Percentiles rank a stretch among this genome's conserved stretches.
Evolutionary conservation across 768 basidiomycete genomes (phyloP).

Genomic region (Panus rudis): DNA sequence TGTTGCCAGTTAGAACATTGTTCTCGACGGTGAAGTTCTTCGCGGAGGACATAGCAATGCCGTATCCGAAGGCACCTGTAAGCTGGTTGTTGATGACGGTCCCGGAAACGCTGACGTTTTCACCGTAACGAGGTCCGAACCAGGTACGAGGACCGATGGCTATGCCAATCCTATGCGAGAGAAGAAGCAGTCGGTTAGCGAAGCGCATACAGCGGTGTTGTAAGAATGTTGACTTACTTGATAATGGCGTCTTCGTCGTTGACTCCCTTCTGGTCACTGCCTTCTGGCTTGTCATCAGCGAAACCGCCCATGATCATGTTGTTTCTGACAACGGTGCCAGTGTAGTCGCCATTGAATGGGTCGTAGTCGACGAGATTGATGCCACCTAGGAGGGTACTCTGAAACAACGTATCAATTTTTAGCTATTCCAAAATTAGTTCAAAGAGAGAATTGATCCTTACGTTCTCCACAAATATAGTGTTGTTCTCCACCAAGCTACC

Average conservation of each 20-base stretch:
- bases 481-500: slow-evolving; percentile 71
- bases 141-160: slow-evolving; percentile 73
- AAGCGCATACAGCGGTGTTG: background rate
- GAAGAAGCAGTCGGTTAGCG: background rate
- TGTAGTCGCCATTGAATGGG: slow-evolving; percentile 63
- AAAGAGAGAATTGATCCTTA: slow-evolving; percentile 26
- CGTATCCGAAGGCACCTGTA: slow-evolving; percentile 68
- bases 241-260: slow-evolving; percentile 57
- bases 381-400: slow-evolving; percentile 68
- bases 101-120: slow-evolving; percentile 48
- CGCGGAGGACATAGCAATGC: slow-evolving; percentile 58
- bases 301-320: slow-evolving; percentile 68
- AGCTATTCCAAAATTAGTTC: background rate
- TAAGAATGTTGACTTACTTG: slow-evolving; percentile 42
- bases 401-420: background rate
- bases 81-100: slow-evolving; percentile 50
- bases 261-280: slow-evolving; percentile 41
- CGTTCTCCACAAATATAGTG: slow-evolving; percentile 65
- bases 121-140: slow-evolving; percentile 55
- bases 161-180: slow-evolving; percentile 58
- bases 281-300: slow-evolving; percentile 37
- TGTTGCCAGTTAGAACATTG: slow-evolving; percentile 60
- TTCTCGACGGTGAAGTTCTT: slow-evolving; percentile 58
- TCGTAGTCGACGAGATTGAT: slow-evolving; percentile 73
- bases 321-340: slow-evolving; percentile 55